These are phyloP conservation scores for Cyphellophora attinorum DNA, from an alignment of 2,329 filamentous ascomycete species.

Conservation along the genomic window DNA sequence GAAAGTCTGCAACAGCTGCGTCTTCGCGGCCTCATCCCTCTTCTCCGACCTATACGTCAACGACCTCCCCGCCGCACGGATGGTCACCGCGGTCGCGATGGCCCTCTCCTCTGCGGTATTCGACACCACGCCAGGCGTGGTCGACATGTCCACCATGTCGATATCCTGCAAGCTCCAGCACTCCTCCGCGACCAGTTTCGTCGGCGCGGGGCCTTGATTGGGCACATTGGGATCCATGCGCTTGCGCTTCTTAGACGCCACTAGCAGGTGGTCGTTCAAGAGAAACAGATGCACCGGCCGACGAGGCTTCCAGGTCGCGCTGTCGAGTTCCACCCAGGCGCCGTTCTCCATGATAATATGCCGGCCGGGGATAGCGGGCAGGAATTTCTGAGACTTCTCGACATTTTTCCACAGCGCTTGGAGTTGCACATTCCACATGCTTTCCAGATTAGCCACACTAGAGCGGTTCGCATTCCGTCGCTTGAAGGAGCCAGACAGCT, in stretches of 20 bases:
- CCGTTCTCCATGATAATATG: conserved; percentile 91
- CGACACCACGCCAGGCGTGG: conserved; percentile 28
- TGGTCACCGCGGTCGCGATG: conserved; percentile 77
- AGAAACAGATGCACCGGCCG: conserved; percentile 85
- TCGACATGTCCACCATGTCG: conserved; percentile 78
- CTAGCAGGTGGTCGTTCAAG: conserved; percentile 85
- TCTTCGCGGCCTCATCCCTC: conserved; percentile 68
- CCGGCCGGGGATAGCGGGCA: conserved; percentile 81
- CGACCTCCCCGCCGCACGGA: conserved; percentile 79
- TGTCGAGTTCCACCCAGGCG: conserved; percentile 92
- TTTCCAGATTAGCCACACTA: conserved; percentile 68
- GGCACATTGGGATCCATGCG: conserved; percentile 57
- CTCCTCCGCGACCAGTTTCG: conserved; percentile 81
- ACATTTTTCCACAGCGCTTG: conserved; percentile 90
- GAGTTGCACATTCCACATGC: conserved; percentile 57
- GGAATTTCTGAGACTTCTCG: conserved; percentile 95
- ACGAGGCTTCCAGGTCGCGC: conserved; percentile 90
- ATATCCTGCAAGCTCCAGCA: conserved; percentile 93
- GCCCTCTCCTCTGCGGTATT: conserved; percentile 43
- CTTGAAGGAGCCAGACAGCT: conserved; percentile 7
- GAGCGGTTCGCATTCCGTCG: conserved; percentile 67
- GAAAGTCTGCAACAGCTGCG: conserved; percentile 73
- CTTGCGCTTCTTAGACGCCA: conserved; percentile 88
- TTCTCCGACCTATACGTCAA: conserved; percentile 92
- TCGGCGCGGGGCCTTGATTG: conserved; percentile 37